Evolutionary conservation across 768 basidiomycete species (phyloP), one percentile per base, ranked within the genome.

Genomic region (Gautieria morchelliformis): DNA sequence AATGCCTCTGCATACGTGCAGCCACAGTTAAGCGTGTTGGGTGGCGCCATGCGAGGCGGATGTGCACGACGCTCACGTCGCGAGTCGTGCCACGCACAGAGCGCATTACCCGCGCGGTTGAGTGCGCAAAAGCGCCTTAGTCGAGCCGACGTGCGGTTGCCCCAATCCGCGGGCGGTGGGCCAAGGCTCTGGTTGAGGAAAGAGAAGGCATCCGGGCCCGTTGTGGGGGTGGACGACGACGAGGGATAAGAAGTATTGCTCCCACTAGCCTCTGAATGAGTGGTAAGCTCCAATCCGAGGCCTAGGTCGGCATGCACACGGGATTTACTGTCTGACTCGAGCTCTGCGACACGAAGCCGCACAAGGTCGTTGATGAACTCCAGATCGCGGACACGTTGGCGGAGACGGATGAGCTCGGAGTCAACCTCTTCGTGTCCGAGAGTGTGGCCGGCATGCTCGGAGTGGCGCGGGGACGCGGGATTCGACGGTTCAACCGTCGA

Each of bases 81-180:
- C 2, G 89, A 89, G 68, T 93, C 90, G 64, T 93, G 89, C 89
- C 89, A 93, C 4, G 90, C 84, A 67, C 89, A 92, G 37, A 92
- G 78, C 1, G 89, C 89, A 63, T 93, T 93, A 33, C 90, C 90
- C 0, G 89, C 89, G 52, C 90, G 82, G 69, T 93, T 92, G 32
- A 88, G 74, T 4, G 89, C 86, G 68, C 89, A 93, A 70, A 84
- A 86, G 45, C 81, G 74, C 55, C 80, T 80, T 61, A 75, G 72
- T 39, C 90, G 85, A 5, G 84, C 80, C 20, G 87, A 83, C 0
- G 87, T 91, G 58, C 89, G 85, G 9, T 76, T 73, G 49, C 77
- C 78, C 89, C 89, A 91, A 3, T 82, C 76, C 71, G 86, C 84
- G 19, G 74, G 62, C 5, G 66, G 58, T 15, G 78, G 63, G 12